A percentile compares a stretch with the other conserved stretches of the same genome.
These are phyloP conservation scores for Akanthomyces dipterigenus DNA, from an alignment of 2,329 filamentous ascomycete genomes.

Conservation along the genomic window DNA sequence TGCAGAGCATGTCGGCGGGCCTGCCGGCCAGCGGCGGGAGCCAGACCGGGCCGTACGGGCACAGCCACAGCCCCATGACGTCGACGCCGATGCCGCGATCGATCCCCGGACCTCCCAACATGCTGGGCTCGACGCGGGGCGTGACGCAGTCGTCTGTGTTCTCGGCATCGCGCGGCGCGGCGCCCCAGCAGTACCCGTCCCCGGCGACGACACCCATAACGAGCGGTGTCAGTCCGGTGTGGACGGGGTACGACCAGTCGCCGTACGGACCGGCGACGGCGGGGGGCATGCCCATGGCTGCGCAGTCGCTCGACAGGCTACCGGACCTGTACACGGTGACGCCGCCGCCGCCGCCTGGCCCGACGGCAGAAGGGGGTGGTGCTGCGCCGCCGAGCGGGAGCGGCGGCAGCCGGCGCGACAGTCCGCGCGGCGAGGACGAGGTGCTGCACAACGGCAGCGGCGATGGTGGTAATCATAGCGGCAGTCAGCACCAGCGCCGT, in stretches of 20 bases:
- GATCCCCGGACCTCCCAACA: neutral
- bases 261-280: neutral
- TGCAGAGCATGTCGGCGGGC: conserved; percentile 9
- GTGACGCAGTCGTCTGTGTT: conserved; percentile 1
- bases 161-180: neutral
- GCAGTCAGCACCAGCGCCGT: neutral
- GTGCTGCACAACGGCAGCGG: neutral
- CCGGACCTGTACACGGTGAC: conserved; percentile 1
- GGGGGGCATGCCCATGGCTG: neutral
- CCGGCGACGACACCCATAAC: conserved; percentile 3
- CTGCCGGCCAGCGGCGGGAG: neutral
- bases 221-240: neutral
- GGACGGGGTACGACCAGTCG: conserved; percentile 2
- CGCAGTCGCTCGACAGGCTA: conserved; percentile 2
- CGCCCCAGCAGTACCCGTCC: neutral
- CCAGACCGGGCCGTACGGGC: neutral
- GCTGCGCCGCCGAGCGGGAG: neutral
- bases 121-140: conserved; percentile 2
- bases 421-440: neutral
- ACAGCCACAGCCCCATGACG: neutral
- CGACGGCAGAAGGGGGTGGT: neutral
- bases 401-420: neutral
- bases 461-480: too few relatives aligned
- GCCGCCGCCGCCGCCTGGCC: neutral
- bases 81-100: neutral